Base-by-base conservation (phyloP, 139 green algal species). In the Edaphochlamys debaryana region DNA sequence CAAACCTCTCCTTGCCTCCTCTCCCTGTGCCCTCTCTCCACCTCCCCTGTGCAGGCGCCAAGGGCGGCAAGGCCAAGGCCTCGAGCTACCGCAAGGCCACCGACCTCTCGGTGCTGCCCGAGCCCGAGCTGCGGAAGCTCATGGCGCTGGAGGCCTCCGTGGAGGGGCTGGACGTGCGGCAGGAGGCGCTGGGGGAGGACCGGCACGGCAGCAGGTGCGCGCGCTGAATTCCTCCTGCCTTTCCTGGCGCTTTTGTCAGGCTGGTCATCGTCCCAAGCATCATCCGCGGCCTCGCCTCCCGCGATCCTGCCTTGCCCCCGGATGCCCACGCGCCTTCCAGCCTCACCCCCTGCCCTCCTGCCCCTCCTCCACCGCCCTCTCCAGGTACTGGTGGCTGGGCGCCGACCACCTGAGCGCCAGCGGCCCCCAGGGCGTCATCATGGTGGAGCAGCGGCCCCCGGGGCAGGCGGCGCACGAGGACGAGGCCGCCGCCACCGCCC, bases 151-250 rank as follows among this genome's bases (percentile, higher is more conserved):
- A 94, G 76, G 52, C 81, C 27, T 40, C 85, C 40, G 76, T 73
- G 36, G 87, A 91, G 48, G 62, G 79, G 0, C 32, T 82, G 15
- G 80, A 7, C n/a, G 64, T 84, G 15, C 74, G 87, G 52, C 63
- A 71, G 25, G 78, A 79, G 41, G 84, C 74, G 36, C 67, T 95
- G 29, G 93, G 93, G 0, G 84, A 89, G 41, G 93, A 96, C 58
- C 82, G 92, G 0, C 88, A 90, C 62, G 90, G 86, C 56, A 94
- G 91, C 76, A 92, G 89, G 23, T 95, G 93, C 54, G 91, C 56
- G 85, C 52, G n/a, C n/a, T n/a, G n/a, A n/a, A n/a, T n/a, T n/a
- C n/a, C n/a, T n/a, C n/a, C n/a, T n/a, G n/a, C n/a, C n/a, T n/a
- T n/a, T n/a, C n/a, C n/a, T n/a, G n/a, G n/a, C n/a, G n/a, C n/a